phyloP scores from a whole-genome alignment of 1,139 yeast genomes.

The Sugiyamaella grinbergsii region DNA sequence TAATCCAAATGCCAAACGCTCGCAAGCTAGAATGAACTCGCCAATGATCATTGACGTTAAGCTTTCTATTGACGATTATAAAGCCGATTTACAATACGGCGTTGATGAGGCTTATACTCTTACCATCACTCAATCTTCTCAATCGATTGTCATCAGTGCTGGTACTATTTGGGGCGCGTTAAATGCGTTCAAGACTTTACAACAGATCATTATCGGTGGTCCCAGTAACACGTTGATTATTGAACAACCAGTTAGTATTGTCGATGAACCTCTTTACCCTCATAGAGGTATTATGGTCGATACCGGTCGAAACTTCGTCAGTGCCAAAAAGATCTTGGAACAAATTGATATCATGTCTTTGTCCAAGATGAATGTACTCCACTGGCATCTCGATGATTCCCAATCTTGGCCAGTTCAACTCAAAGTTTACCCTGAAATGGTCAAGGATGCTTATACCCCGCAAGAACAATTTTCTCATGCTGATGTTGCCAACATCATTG shows the following conservation, averaged over 20 bases:
- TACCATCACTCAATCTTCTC: constrained; percentile 25
- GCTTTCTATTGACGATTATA: constrained; percentile 37
- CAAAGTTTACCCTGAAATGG: constrained; percentile 47
- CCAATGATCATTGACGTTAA: constrained; percentile 20
- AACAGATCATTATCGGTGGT: constrained; percentile 47
- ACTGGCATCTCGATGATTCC: constrained; percentile 52
- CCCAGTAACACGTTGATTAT: constrained; percentile 36
- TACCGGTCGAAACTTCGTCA: constrained; percentile 49
- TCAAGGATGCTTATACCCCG: constrained; percentile 48
- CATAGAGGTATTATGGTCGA: constrained; percentile 53
- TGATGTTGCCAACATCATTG: constrained; percentile 44
- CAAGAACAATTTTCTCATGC: constrained; percentile 44
- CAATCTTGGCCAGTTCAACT: constrained; percentile 53
- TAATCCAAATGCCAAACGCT: constrained; percentile 6
- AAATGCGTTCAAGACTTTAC: constrained; percentile 50
- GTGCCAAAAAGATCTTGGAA: constrained; percentile 41
- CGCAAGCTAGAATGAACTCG: constrained; percentile 4
- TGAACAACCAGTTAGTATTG: constrained; percentile 46
- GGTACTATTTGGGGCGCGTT: constrained; percentile 52
- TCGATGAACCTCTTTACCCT: constrained; percentile 48
- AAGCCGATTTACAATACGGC: constrained; percentile 46
- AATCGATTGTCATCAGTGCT: constrained; percentile 40
- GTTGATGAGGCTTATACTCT: constrained; percentile 50
- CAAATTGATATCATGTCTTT: constrained; percentile 51
- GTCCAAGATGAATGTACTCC: constrained; percentile 49